These are phyloP conservation scores for Yamadazyma endophytica DNA, from an alignment of 805 yeast genomes.

Conservation along the genomic window DNA sequence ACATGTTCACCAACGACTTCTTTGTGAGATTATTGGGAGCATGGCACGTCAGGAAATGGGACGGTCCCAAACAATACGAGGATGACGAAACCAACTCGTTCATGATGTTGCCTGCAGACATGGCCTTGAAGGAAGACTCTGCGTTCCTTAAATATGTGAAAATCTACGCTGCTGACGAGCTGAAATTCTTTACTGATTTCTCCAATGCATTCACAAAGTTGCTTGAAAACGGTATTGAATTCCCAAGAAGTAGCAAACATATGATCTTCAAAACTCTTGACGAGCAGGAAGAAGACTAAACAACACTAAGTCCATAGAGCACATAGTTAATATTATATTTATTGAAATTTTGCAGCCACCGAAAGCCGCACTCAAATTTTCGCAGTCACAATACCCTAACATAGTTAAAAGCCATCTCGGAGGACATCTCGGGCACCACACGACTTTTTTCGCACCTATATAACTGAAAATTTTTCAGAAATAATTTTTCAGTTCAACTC, in stretches of 20 bases:
- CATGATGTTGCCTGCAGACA: slow-evolving; percentile 62
- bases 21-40: slow-evolving; percentile 38
- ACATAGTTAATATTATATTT: no score
- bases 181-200: slow-evolving; percentile 47
- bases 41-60: slow-evolving; percentile 50
- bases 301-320: no score
- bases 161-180: slow-evolving; percentile 47
- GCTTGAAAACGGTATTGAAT: slow-evolving; percentile 43
- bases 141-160: slow-evolving; percentile 43
- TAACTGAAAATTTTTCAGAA: not conserved
- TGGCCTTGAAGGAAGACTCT: slow-evolving; percentile 46
- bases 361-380: no score
- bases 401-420: no score
- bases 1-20: slow-evolving; percentile 39
- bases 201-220: slow-evolving; percentile 42
- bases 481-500: not conserved
- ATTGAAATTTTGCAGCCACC: no score
- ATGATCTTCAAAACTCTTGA: slow-evolving; percentile 62
- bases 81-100: slow-evolving; percentile 33
- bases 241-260: slow-evolving; percentile 46
- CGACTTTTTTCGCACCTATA: slow-evolving; percentile 3
- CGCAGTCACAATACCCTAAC: no score
- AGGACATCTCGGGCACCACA: no score
- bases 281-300: slow-evolving; percentile 55
- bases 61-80: slow-evolving; percentile 38